Base-by-base conservation (phyloP, 441 rosid species). In the Rhodomyrtus psidioides region DNA sequence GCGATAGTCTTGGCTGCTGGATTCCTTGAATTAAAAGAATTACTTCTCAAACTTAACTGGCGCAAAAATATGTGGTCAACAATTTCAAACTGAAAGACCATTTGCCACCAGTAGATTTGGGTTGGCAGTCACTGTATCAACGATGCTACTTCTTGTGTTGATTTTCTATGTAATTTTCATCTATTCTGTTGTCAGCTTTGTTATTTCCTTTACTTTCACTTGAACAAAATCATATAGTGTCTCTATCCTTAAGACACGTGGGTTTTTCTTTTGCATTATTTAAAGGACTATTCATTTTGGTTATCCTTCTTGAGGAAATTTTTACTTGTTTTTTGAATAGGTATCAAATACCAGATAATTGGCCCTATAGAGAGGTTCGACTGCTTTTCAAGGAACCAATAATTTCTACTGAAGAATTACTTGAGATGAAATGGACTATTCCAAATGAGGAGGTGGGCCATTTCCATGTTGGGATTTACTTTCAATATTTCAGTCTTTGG, bases 341-440 rank as follows among this genome's bases (percentile, higher is more conserved):
- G 92, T 96, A 96, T 88, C 94, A 92, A 86, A 92, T 96, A 92
- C 96, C 98, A 5, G 96, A 92, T 76, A 91, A 92, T 82, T 97
- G 99, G 98, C 99, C 99, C 53, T 96, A 96, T 89, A 89, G 91
- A 83, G 94, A 94, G 91, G 98, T 96, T 86, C 93, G 94, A 0
- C 86, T 53, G 82, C 96, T 97, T 84, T 97, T 97, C 83, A 95
- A 94, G 89, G 98, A 95, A 86, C 99, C 99, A 51, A 84, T 89
- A 88, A 95, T 96, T 60, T 86, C 91, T 86, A 86, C 88, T 8
- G 94, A 91, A 53, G 95, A 91, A 84, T 90, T 92, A 87, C 93
- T 92, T 82, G 98, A 96, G 85, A 79, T 97, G 59, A 96, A 96
- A 91, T 96, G 99, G 99, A 90, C 89, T 59, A 58, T 94, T 84